Conservation (phyloP, 179 eudicot species). For the Spinacia oleracea region DNA sequence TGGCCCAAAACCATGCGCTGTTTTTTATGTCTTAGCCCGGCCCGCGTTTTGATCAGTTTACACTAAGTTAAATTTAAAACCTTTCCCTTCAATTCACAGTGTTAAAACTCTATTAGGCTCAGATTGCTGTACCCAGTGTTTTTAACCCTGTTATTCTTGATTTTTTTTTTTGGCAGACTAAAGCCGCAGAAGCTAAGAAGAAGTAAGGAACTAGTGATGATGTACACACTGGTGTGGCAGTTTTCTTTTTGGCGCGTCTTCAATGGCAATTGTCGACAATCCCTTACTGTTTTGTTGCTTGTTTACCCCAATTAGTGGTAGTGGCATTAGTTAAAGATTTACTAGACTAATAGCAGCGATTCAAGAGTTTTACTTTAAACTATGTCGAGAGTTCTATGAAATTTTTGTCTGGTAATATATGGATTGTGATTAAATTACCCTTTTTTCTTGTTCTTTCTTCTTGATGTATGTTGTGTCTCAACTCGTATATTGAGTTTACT, state of each 20-base stretch:
- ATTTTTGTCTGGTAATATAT: constrained; percentile 23
- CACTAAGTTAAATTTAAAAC: no score
- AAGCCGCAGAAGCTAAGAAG: constrained; percentile 83
- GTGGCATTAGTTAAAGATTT: constrained; percentile 15
- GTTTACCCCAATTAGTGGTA: background rate
- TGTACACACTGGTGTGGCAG: constrained; percentile 14
- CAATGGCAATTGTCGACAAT: constrained; percentile 7
- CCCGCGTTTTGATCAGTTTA: no score
- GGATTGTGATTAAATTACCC: background rate
- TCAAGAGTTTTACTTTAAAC: background rate
- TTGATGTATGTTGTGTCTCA: background rate
- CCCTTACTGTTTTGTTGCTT: background rate
- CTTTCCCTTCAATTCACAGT: no score
- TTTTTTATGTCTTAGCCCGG: no score
- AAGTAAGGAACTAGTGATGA: constrained; percentile 33
- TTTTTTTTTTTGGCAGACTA: constrained; percentile 49
- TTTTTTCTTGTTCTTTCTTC: background rate
- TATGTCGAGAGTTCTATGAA: constrained; percentile 11
- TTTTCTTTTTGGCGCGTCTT: constrained; percentile 1
- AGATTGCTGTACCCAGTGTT: background rate
- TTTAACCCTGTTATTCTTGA: background rate
- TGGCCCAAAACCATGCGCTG: no score
- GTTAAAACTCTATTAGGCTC: no score
- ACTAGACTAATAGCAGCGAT: background rate
- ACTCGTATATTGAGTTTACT: no score